These are phyloP conservation scores for Talaromyces thailandensis DNA, from an alignment of 495 filamentous ascomycete species.

Conservation along the genomic window DNA sequence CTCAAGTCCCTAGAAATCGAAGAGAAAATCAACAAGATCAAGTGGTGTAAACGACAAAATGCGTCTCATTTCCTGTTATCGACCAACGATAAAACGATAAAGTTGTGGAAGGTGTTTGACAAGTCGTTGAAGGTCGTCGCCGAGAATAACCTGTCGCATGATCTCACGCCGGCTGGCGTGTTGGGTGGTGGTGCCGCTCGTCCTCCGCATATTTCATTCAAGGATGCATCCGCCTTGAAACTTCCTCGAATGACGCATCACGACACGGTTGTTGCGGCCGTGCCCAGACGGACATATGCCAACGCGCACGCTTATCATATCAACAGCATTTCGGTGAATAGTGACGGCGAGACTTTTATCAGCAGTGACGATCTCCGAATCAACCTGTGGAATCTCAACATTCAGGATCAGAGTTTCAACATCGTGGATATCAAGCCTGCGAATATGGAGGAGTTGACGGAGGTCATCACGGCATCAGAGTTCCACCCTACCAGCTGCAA, in stretches of 20 bases:
- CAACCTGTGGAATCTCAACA: slow-evolving; percentile 98
- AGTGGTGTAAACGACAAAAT: slow-evolving; percentile 98
- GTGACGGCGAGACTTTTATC: slow-evolving; percentile 98
- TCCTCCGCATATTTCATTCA: slow-evolving; percentile 65
- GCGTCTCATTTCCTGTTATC: slow-evolving; percentile 96
- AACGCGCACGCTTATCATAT: slow-evolving; percentile 99
- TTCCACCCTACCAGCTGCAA: slow-evolving; percentile 98
- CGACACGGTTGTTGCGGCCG: slow-evolving; percentile 95
- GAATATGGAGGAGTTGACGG: slow-evolving; percentile 98
- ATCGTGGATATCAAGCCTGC: slow-evolving; percentile 99
- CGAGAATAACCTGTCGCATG: slow-evolving; percentile 95
- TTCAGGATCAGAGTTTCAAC: slow-evolving; percentile 99
- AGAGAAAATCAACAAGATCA: slow-evolving; percentile 99
- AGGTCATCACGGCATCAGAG: slow-evolving; percentile 96
- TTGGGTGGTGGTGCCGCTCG: slow-evolving; percentile 65
- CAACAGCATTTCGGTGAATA: slow-evolving; percentile 99
- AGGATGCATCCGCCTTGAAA: slow-evolving; percentile 72
- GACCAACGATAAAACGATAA: slow-evolving; percentile 99
- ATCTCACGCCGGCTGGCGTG: slow-evolving; percentile 73
- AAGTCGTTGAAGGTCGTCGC: slow-evolving; percentile 98
- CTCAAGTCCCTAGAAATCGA: slow-evolving; percentile 98
- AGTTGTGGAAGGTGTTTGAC: slow-evolving; percentile 99
- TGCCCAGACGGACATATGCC: slow-evolving; percentile 90
- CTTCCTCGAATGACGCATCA: slow-evolving; percentile 94
- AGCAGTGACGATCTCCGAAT: slow-evolving; percentile 95